Conservation (phyloP, 2,329 filamentous ascomycete species). For the Alternaria sp. region DNA sequence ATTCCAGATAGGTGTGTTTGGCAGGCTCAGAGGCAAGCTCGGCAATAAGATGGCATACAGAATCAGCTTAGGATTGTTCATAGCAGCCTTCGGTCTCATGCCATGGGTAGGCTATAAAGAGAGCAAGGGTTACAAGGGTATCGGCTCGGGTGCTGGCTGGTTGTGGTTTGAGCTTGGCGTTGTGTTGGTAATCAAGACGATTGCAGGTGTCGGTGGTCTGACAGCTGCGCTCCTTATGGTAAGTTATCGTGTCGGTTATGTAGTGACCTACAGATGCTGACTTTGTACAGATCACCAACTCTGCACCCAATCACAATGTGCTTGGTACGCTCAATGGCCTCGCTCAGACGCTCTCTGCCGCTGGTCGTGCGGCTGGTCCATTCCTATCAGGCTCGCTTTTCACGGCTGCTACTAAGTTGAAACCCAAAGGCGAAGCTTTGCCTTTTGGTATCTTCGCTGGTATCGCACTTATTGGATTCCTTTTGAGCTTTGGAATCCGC, state of each 20-base stretch:
- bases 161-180: slow-evolving; percentile 82
- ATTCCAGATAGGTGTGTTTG: slow-evolving; percentile 89
- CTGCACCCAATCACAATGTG: slow-evolving; percentile 82
- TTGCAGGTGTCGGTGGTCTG: slow-evolving; percentile 86
- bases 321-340: slow-evolving; percentile 92
- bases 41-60: slow-evolving; percentile 90
- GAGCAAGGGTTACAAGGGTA: slow-evolving; percentile 59
- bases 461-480: slow-evolving; percentile 80
- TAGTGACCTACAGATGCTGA: background rate
- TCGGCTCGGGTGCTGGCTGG: slow-evolving; percentile 69
- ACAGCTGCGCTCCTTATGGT: slow-evolving; percentile 89
- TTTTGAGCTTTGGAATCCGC: slow-evolving; percentile 79
- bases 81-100: slow-evolving; percentile 83
- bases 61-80: slow-evolving; percentile 78
- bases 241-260: slow-evolving; percentile 48
- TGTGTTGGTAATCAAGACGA: slow-evolving; percentile 85
- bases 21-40: slow-evolving; percentile 76
- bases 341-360: slow-evolving; percentile 91
- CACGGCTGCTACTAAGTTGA: slow-evolving; percentile 75
- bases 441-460: slow-evolving; percentile 90
- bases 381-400: slow-evolving; percentile 89
- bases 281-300: slow-evolving; percentile 81
- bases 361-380: slow-evolving; percentile 85
- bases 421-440: slow-evolving; percentile 82
- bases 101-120: slow-evolving; percentile 86